phyloP scores from a whole-genome alignment of 2,329 filamentous ascomycete genomes.

The Lachnellula hyalina region DNA sequence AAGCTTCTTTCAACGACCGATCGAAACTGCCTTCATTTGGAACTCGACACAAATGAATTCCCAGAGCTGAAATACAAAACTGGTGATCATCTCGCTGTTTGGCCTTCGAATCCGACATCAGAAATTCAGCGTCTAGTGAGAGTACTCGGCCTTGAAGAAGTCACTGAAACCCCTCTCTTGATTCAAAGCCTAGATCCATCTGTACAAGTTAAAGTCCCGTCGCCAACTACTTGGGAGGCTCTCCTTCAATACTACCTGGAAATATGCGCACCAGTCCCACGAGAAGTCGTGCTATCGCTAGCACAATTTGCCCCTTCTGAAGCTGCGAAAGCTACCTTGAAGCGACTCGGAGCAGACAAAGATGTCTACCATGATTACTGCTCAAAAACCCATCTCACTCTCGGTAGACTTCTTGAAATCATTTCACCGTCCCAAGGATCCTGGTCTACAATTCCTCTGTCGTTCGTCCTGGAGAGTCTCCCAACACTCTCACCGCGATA shows the following conservation, averaged over 20 bases:
- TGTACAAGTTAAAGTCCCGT: conserved; percentile 11
- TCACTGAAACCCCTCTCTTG: conserved; percentile 4
- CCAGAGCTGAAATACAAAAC: conserved; percentile 24
- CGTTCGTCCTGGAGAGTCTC: conserved; percentile 50
- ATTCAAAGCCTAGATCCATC: conserved; percentile 9
- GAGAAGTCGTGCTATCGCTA: conserved; percentile 35
- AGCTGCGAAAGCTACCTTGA: conserved; percentile 17
- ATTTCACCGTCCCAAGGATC: not conserved
- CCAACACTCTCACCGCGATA: conserved; percentile 53
- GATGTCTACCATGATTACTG: conserved; percentile 9
- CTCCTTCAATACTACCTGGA: conserved; percentile 43
- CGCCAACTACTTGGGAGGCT: conserved; percentile 26
- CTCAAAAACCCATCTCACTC: conserved; percentile 6
- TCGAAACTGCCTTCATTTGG: conserved; percentile 22
- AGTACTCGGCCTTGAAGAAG: conserved; percentile 8
- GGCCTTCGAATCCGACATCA: conserved; percentile 18
- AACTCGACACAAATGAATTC: conserved; percentile 14
- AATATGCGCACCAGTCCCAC: conserved; percentile 37
- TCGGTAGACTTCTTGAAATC: conserved; percentile 13
- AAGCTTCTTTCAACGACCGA: conserved; percentile 13
- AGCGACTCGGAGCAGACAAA: conserved; percentile 7
- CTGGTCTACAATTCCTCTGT: conserved; percentile 43
- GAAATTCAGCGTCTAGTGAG: conserved; percentile 16
- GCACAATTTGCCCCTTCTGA: conserved; percentile 36
- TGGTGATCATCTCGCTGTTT: conserved; percentile 23